Evolutionary conservation across 768 basidiomycete genomes (phyloP).

Genomic region (Xerocomellus dryophilus): DNA sequence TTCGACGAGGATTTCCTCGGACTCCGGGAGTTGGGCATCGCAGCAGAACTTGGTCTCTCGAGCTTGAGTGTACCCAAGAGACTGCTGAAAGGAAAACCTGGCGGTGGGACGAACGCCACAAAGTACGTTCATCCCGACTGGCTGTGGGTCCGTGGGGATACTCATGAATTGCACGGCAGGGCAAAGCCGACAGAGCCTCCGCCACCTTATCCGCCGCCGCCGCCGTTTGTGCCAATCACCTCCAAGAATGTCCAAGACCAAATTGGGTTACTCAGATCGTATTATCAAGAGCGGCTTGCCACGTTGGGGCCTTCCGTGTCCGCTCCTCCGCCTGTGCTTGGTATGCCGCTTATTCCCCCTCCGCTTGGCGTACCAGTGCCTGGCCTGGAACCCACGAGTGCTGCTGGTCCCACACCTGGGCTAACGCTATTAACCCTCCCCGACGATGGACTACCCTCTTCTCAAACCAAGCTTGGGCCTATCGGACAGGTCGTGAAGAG

Average conservation of each 20-base stretch:
- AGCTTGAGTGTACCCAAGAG: slow-evolving; percentile 76
- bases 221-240: slow-evolving; percentile 72
- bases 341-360: slow-evolving; percentile 18
- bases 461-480: slow-evolving; percentile 73
- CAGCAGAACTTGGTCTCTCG: slow-evolving; percentile 76
- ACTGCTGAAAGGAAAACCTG: slow-evolving; percentile 64
- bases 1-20: slow-evolving; percentile 94
- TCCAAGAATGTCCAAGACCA: slow-evolving; percentile 66
- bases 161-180: slow-evolving; percentile 33
- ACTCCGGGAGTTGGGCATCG: slow-evolving; percentile 82
- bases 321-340: slow-evolving; percentile 17
- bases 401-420: not conserved
- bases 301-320: slow-evolving; percentile 34
- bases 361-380: slow-evolving; percentile 2
- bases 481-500: slow-evolving; percentile 69
- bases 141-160: not conserved
- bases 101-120: slow-evolving; percentile 37
- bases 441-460: slow-evolving; percentile 59
- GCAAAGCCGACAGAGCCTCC: slow-evolving; percentile 71
- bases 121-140: slow-evolving; percentile 43
- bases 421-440: slow-evolving; percentile 41
- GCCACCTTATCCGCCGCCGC: slow-evolving; percentile 81
- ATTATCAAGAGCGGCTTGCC: slow-evolving; percentile 61
- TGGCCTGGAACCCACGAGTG: not conserved
- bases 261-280: slow-evolving; percentile 79